Evolutionary conservation across 805 yeast species (phyloP).

Genomic region (Wickerhamomyces pijperi): DNA sequence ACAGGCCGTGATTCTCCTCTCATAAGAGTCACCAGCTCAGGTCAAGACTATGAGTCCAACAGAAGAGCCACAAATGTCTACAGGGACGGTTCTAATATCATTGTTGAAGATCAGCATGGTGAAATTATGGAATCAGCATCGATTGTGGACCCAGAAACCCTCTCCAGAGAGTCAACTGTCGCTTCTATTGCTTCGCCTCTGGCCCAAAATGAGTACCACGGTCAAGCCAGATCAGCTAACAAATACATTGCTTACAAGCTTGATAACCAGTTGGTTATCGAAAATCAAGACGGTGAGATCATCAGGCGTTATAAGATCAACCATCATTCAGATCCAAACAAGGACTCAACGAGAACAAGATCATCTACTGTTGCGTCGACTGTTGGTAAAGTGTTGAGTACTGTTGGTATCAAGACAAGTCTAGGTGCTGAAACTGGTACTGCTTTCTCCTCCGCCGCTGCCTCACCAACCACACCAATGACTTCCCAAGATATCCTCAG

Average conservation of each 20-base stretch:
- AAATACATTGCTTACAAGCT: conserved; percentile 62
- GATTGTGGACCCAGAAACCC: conserved; percentile 21
- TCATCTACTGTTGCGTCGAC: conserved; percentile 24
- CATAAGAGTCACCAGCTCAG: conserved; percentile 1
- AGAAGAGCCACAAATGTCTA: conserved; percentile 33
- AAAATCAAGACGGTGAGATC: conserved; percentile 87
- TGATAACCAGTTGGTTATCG: conserved; percentile 70
- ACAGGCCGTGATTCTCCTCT: too few species aligned
- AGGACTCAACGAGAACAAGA: conserved; percentile 16
- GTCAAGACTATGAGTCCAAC: conserved; percentile 14
- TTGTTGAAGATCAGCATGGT: conserved; percentile 78
- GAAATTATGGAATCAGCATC: conserved; percentile 56
- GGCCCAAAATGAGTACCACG: background rate
- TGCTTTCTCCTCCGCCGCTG: too few species aligned
- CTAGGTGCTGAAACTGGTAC: background rate
- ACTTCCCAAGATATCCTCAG: background rate
- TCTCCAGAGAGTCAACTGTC: conserved; percentile 12
- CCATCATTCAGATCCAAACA: conserved; percentile 26
- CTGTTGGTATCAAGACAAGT: conserved; percentile 37
- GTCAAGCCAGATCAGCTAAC: background rate
- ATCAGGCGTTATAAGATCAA: conserved; percentile 72
- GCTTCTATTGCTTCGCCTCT: conserved; percentile 11
- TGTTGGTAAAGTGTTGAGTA: conserved; percentile 33
- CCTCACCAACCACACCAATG: background rate
- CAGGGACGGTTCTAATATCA: conserved; percentile 58